Percentiles rank a stretch among this genome's conserved stretches.
Conservation (phyloP, 2,329 filamentous ascomycete species). For the Claviceps humidiphila region DNA sequence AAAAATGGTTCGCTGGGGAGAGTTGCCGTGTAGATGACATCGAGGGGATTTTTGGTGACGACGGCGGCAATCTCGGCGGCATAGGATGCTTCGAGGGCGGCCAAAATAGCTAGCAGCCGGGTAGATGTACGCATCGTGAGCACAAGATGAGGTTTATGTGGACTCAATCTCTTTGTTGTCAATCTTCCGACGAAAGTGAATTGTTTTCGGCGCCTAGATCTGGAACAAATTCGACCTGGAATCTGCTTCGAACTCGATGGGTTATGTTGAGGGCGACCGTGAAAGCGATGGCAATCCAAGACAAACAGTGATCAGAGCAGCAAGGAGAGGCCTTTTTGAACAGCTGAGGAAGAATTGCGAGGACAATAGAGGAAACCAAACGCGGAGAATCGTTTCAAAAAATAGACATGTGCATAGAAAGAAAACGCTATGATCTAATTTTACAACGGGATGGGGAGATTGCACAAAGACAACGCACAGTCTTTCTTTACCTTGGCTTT, state of each 20-base stretch:
- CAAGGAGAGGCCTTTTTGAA: no score
- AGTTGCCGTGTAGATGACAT: slow-evolving; percentile 39
- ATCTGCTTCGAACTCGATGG: no score
- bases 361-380: not conserved
- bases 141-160: not conserved
- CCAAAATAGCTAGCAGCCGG: not conserved
- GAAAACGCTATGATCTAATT: not conserved
- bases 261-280: no score
- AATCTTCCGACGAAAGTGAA: no score
- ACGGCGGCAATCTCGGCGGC: slow-evolving; percentile 32
- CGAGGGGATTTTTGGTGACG: slow-evolving; percentile 40
- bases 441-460: not conserved
- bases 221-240: no score
- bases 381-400: not conserved
- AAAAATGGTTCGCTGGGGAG: slow-evolving; percentile 42
- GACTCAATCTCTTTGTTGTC: no score
- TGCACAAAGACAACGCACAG: no score
- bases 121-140: not conserved
- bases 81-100: not conserved
- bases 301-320: no score
- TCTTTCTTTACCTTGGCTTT: no score
- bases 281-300: no score
- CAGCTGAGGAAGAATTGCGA: not conserved
- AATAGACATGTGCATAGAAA: no score
- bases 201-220: no score